These are phyloP conservation scores for Phytophthora sansomeana DNA, from an alignment of 352 stramenopile genomes.

Conservation along the genomic window DNA sequence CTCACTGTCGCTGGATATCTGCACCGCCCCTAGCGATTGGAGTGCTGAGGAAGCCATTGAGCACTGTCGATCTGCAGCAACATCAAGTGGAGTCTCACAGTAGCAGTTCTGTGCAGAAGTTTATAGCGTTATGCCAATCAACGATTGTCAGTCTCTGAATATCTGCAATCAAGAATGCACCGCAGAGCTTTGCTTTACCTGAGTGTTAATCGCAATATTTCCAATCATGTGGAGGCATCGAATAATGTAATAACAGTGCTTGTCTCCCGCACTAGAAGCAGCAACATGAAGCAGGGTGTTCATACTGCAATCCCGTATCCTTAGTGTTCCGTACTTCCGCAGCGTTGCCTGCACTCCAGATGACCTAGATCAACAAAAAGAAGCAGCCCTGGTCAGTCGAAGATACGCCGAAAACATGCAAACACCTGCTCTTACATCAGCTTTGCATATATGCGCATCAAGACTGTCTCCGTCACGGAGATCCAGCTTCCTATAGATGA, in stretches of 20 bases:
- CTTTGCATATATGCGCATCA: conserved; percentile 61
- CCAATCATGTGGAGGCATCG: conserved; percentile 49
- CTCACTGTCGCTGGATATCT: conserved; percentile 45
- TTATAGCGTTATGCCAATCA: background rate
- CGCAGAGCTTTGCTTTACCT: conserved; percentile 32
- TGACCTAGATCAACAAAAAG: conserved; percentile 25
- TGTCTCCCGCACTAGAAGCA: conserved; percentile 43
- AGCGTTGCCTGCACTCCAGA: conserved; percentile 41
- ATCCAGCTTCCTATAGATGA: conserved; percentile 52
- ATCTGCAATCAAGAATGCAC: background rate
- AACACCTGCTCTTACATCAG: conserved; percentile 39
- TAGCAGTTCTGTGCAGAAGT: conserved; percentile 51
- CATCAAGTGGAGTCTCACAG: conserved; percentile 47
- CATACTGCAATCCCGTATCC: conserved; percentile 65
- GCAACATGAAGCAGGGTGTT: conserved; percentile 66
- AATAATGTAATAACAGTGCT: conserved; percentile 59
- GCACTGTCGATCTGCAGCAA: conserved; percentile 40
- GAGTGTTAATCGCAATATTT: conserved; percentile 49
- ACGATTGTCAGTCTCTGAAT: background rate
- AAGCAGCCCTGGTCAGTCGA: too few relatives aligned
- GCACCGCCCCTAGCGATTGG: conserved; percentile 44
- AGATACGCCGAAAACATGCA: background rate
- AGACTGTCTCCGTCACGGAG: conserved; percentile 43
- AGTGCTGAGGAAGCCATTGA: conserved; percentile 37
- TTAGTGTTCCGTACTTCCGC: conserved; percentile 55